Percentiles rank a stretch among this genome's conserved stretches.
phyloP scores from a whole-genome alignment of 345 rosid genomes.

The Isatis tinctoria region DNA sequence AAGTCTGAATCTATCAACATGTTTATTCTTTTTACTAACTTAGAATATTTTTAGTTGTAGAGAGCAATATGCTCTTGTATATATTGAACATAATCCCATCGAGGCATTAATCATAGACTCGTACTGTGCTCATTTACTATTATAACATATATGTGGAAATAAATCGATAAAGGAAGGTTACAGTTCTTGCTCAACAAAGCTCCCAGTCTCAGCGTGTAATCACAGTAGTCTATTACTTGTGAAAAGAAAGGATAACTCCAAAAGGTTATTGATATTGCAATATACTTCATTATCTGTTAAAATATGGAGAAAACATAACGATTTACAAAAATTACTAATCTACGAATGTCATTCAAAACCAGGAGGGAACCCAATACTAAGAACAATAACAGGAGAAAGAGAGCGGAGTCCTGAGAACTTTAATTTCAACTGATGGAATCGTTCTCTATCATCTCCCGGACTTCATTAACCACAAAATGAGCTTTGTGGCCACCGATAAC shows the following conservation, averaged over 20 bases:
- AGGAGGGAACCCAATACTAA: too few species aligned
- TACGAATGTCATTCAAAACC: neutral
- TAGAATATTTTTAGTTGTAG: conserved; percentile 6
- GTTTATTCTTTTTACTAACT: conserved; percentile 27
- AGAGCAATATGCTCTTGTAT: conserved; percentile 13
- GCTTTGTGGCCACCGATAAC: conserved; percentile 89
- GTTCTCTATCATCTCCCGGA: conserved; percentile 70
- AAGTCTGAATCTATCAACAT: neutral
- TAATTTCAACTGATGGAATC: conserved; percentile 10
- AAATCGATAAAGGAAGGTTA: neutral
- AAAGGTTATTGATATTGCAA: neutral
- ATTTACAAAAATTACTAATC: neutral
- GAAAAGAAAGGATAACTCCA: neutral
- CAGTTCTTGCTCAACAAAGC: neutral
- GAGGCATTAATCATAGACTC: neutral
- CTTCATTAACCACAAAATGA: conserved; percentile 62
- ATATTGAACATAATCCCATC: conserved; percentile 13
- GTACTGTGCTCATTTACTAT: neutral
- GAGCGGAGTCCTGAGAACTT: neutral
- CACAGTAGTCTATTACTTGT: neutral
- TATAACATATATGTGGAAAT: neutral
- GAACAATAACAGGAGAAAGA: neutral
- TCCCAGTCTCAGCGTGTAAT: neutral
- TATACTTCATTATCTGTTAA: neutral
- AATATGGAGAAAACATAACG: neutral